Base-by-base conservation (phyloP, 2,329 filamentous ascomycete species). In the Arthrobotrys megalospora region DNA sequence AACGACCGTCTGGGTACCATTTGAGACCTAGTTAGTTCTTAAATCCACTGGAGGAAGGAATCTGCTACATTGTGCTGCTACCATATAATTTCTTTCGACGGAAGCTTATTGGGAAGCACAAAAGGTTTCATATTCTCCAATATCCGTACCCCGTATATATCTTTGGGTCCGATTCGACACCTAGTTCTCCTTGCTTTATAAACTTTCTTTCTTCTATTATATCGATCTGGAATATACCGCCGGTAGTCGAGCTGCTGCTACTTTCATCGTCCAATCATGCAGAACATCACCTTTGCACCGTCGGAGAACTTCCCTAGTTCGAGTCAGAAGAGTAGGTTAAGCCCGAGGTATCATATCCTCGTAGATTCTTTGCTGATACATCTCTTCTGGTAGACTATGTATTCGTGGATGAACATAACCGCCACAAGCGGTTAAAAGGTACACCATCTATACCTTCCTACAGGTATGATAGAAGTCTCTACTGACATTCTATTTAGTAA, bases 331-430 rank as follows among this genome's bases (percentile, higher is more conserved):
- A 73, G 79, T 71, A 80, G 38, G 67, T 71, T 32, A 28, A 58
- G 28, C 5, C 28, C 60, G 28, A 16, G 16, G 28, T 38, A 50
- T 36, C 21, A 53, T 58, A 34, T 53, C 32, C 48, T 14, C 4
- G 24, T 6, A 21, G 32, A 80, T 83, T 80, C 84, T 80, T 58
- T 43, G 48, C 28, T 72, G 63, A 71, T 43, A 63, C 11, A 19
- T 34, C 28, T 19, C 32, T 12, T 5, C 28, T n/a, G 19, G 66
- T 83, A 97, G 94, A 97, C 85, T 98, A 97, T 92, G 96, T 98
- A 82, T 98, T 98, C 83, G 96, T 98, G 73, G 95, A 98, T 85
- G 95, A 98, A 85, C 96, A 98, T 85, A 98, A 98, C 86, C 92
- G 96, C 80, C 96, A 98, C 85, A 98, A 98, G 86, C 90, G 95